Conservation (phyloP, 2,329 filamentous ascomycete genomes). For the Ceratocystis diversiconidia region DNA sequence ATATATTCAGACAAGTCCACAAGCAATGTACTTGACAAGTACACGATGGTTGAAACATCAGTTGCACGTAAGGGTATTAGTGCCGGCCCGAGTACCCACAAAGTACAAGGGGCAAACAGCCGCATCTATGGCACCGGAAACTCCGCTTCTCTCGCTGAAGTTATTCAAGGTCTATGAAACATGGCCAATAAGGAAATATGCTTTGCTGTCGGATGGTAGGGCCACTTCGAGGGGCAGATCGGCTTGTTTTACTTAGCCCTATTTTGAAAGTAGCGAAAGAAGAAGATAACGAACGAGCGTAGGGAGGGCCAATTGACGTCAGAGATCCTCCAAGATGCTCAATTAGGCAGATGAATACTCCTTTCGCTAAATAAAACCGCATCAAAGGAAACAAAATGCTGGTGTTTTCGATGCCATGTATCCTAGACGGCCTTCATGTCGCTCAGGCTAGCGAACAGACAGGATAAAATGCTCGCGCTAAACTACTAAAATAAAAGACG, state of each 20-base stretch:
- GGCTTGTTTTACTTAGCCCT: background rate
- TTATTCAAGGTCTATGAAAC: background rate
- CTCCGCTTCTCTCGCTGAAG: background rate
- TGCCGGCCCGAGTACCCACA: background rate
- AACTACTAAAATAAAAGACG: background rate
- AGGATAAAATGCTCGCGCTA: background rate
- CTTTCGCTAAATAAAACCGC: slow-evolving; percentile 3
- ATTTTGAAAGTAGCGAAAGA: background rate
- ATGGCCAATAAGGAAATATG: background rate
- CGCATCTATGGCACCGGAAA: background rate
- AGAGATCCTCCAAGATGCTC: background rate
- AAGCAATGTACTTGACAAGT: background rate
- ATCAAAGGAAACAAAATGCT: background rate
- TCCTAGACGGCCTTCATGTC: background rate
- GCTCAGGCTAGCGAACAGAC: background rate
- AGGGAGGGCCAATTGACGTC: background rate
- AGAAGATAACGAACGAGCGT: background rate
- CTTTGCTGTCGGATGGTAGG: background rate
- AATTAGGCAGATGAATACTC: background rate
- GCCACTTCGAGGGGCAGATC: background rate
- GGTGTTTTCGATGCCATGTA: background rate
- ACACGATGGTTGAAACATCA: background rate
- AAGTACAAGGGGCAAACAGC: background rate
- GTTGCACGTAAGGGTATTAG: background rate
- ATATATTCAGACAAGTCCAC: background rate